These are phyloP conservation scores for Xerophyta viscosa DNA, from an alignment of 106 monocot species.

Conservation along the genomic window DNA sequence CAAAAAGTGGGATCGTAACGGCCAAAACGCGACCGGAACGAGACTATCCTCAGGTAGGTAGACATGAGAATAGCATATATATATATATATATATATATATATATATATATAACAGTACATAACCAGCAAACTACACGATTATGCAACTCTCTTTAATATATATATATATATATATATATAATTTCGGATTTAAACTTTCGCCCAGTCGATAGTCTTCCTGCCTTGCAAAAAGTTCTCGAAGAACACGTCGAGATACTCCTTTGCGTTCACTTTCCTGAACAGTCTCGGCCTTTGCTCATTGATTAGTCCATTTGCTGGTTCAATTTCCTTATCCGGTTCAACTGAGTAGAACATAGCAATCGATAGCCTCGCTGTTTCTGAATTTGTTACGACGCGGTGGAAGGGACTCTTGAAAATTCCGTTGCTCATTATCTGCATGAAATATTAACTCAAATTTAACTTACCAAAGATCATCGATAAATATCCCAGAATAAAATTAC, in stretches of 20 bases:
- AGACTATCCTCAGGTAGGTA: no score
- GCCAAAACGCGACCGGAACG: no score
- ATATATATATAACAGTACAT: no score
- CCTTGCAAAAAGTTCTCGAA: conserved; percentile 20
- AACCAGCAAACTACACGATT: no score
- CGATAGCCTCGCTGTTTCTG: conserved; percentile 25
- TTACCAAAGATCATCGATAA: no score
- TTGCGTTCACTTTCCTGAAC: conserved; percentile 25
- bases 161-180: no score
- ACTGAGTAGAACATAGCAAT: conserved; percentile 28
- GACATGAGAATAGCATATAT: no score
- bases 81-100: no score
- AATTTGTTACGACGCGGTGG: conserved; percentile 32
- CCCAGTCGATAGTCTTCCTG: conserved; percentile 17
- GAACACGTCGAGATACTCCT: conserved; percentile 14
- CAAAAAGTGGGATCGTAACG: no score
- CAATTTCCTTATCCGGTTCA: conserved; percentile 17
- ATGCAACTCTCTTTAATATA: no score
- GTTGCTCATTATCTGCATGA: conserved; percentile 46
- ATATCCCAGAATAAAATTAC: no score
- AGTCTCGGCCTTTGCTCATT: conserved; percentile 18
- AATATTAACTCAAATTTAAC: no score
- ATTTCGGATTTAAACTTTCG: conserved; percentile 14
- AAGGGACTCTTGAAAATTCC: conserved; percentile 35
- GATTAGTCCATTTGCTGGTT: conserved; percentile 21